Percentiles rank a stretch among this genome's conserved stretches.
Evolutionary conservation across 75 land plant species (phyloP).

Genomic region (Chamaecyparis obtusa): DNA sequence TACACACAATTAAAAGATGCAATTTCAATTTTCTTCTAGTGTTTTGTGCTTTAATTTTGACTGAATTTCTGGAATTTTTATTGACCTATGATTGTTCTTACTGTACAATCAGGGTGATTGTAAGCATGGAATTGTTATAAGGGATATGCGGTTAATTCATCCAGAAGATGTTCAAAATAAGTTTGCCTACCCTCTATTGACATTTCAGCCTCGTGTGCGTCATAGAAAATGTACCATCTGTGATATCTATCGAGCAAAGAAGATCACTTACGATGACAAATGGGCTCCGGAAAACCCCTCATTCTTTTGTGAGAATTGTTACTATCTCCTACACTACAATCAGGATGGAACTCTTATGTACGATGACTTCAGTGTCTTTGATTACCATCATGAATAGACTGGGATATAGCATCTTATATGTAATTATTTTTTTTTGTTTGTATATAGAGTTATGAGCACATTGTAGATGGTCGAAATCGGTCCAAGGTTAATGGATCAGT

Average conservation of each 20-base stretch:
- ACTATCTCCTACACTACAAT: conserved; percentile 70
- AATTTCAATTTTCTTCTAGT: neutral
- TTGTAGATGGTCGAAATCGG: neutral
- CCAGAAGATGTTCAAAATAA: conserved; percentile 70
- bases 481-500: neutral
- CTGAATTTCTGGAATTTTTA: neutral
- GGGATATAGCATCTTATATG: neutral
- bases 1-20: neutral
- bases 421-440: neutral
- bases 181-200: conserved; percentile 66
- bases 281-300: conserved; percentile 80
- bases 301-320: conserved; percentile 89
- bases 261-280: conserved; percentile 84
- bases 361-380: conserved; percentile 56
- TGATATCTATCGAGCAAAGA: conserved; percentile 60
- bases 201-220: conserved; percentile 45
- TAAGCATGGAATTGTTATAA: conserved; percentile 77
- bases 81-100: neutral
- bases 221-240: conserved; percentile 77
- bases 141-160: conserved; percentile 85
- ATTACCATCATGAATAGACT: conserved; percentile 45
- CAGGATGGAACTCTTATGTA: conserved; percentile 55
- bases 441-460: neutral
- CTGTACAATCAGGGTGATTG: conserved; percentile 70
- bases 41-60: neutral